Percentiles rank a stretch among this genome's conserved stretches.
phyloP scores from a whole-genome alignment of 2,329 filamentous ascomycete genomes.

The Trichoderma koningiopsis region DNA sequence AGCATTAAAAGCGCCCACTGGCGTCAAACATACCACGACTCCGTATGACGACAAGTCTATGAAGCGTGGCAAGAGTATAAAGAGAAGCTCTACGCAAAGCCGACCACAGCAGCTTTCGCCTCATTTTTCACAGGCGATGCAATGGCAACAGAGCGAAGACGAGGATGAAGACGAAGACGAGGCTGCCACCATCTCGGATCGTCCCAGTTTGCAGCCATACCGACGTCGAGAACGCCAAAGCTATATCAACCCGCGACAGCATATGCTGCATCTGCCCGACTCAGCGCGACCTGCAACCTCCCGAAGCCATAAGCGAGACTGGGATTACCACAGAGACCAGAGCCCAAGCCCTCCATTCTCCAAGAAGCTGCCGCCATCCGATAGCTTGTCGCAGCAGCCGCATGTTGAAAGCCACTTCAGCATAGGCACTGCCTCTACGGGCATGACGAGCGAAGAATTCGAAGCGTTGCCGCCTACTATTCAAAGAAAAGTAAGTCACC shows the following conservation, averaged over 20 bases:
- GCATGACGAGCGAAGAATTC: constrained; percentile 47
- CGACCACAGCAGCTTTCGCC: constrained; percentile 14
- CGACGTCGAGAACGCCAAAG: constrained; percentile 30
- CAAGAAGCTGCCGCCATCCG: constrained; percentile 32
- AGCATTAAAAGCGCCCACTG: constrained; percentile 1
- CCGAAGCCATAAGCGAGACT: constrained; percentile 31
- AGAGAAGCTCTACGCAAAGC: constrained; percentile 16
- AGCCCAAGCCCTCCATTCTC: constrained; percentile 22
- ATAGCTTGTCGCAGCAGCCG: constrained; percentile 28
- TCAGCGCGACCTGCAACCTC: constrained; percentile 35
- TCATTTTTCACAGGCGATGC: background rate
- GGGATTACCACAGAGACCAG: constrained; percentile 19
- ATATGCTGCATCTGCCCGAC: constrained; percentile 25
- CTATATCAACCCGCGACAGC: constrained; percentile 28
- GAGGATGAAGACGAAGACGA: constrained; percentile 20
- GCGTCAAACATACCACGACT: background rate
- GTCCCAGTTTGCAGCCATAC: constrained; percentile 25
- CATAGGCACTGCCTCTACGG: constrained; percentile 35
- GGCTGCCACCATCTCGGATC: constrained; percentile 12
- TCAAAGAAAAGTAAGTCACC: constrained; percentile 56
- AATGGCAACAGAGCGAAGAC: constrained; percentile 14
- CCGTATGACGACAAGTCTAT: background rate
- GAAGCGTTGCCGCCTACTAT: constrained; percentile 57
- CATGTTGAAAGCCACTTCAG: constrained; percentile 28
- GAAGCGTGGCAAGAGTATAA: constrained; percentile 11